A percentile compares a stretch with the other conserved stretches of the same genome.
phyloP scores from a whole-genome alignment of 2,329 filamentous ascomycete genomes.

The Cytospora chrysosperma region DNA sequence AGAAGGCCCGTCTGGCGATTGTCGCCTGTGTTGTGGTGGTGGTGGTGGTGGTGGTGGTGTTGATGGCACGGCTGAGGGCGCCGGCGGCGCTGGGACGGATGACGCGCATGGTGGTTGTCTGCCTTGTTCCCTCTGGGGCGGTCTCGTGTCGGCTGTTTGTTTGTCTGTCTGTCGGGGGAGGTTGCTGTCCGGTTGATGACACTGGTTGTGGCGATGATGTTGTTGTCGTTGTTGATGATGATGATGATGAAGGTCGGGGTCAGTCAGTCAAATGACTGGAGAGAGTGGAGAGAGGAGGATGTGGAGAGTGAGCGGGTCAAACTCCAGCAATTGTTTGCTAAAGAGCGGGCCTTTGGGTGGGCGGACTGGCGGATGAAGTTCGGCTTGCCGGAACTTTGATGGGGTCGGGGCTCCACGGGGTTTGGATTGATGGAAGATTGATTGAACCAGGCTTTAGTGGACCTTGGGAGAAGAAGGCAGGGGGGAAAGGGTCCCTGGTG shows the following conservation, averaged over 20 bases:
- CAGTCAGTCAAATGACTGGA: background rate
- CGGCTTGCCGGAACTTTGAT: constrained; percentile 18
- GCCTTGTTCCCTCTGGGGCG: background rate
- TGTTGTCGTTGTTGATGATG: background rate
- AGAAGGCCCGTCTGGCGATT: constrained; percentile 10
- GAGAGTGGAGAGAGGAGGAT: constrained; percentile 21
- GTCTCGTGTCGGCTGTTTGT: background rate
- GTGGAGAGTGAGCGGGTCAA: background rate
- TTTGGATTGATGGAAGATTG: too few species aligned
- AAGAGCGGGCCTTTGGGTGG: constrained; percentile 8
- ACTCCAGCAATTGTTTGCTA: constrained; percentile 7
- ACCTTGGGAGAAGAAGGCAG: too few species aligned
- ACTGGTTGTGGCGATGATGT: too few species aligned
- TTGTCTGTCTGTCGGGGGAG: background rate
- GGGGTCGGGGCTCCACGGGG: constrained; percentile 7
- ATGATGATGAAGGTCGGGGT: background rate
- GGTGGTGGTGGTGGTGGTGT: background rate
- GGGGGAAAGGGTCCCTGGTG: too few species aligned
- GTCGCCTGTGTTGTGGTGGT: background rate
- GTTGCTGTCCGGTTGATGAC: too few species aligned
- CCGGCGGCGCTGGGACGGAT: constrained; percentile 17
- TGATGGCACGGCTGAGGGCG: constrained; percentile 9
- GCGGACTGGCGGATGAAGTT: constrained; percentile 20
- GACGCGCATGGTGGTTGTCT: constrained; percentile 10
- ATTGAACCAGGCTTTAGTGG: too few species aligned